These are phyloP conservation scores for Neoarthrinium moseri DNA, from an alignment of 2,329 filamentous ascomycete genomes.

Conservation along the genomic window DNA sequence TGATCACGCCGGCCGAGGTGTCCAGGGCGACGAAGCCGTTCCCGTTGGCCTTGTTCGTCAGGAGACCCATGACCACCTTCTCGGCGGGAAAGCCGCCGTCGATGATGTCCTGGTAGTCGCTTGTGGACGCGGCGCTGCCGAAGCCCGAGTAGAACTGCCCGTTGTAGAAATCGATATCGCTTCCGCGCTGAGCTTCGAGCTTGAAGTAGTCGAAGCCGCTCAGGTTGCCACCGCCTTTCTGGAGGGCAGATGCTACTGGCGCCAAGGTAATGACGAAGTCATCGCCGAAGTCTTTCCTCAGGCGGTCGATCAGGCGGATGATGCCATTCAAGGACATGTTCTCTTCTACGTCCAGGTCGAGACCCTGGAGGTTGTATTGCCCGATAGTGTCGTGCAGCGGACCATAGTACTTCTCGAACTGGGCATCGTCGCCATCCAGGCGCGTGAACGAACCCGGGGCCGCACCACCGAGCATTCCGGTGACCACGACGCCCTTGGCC, in stretches of 20 bases:
- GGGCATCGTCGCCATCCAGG: constrained; percentile 53
- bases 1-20: constrained; percentile 42
- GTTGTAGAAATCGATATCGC: constrained; percentile 81
- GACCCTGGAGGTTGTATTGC: constrained; percentile 60
- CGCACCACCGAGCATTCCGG: constrained; percentile 87
- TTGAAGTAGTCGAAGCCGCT: constrained; percentile 80
- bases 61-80: constrained; percentile 75
- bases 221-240: constrained; percentile 57
- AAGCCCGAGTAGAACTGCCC: constrained; percentile 92
- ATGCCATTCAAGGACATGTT: constrained; percentile 65
- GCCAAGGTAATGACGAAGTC: constrained; percentile 77
- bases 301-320: constrained; percentile 64
- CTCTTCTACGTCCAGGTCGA: constrained; percentile 83
- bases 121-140: constrained; percentile 54
- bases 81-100: constrained; percentile 68
- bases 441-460: constrained; percentile 68
- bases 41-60: constrained; percentile 78
- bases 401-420: constrained; percentile 72
- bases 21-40: constrained; percentile 48
- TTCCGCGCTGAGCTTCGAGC: constrained; percentile 66
- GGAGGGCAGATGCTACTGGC: constrained; percentile 73
- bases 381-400: constrained; percentile 67
- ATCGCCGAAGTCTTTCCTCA: constrained; percentile 67
- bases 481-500: constrained; percentile 70
- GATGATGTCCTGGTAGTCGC: constrained; percentile 50